These are phyloP conservation scores for Gryganskiella cystojenkinii DNA, from an alignment of 192 early-diverging fungal species.

Conservation along the genomic window DNA sequence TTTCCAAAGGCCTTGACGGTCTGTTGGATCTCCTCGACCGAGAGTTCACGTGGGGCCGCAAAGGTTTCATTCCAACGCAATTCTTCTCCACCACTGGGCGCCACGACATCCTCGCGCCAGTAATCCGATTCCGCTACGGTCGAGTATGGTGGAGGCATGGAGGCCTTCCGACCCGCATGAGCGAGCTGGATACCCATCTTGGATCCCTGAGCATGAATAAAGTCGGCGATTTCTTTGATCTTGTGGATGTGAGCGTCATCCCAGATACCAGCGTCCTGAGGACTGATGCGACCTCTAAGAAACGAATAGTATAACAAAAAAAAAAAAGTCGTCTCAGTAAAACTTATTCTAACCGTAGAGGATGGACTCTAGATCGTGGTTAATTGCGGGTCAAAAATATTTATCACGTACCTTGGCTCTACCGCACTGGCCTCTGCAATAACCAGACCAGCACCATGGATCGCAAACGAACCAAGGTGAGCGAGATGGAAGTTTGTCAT, in stretches of 20 bases:
- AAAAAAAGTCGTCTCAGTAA: too few species aligned
- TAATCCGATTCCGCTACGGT: slow-evolving; percentile 56
- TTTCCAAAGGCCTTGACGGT: slow-evolving; percentile 71
- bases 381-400: too few species aligned
- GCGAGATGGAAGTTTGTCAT: slow-evolving; percentile 73
- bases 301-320: too few species aligned
- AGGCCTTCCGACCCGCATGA: slow-evolving; percentile 84
- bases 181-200: slow-evolving; percentile 81
- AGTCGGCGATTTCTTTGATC: slow-evolving; percentile 66
- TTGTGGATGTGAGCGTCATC: slow-evolving; percentile 77
- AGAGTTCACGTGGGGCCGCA: slow-evolving; percentile 65
- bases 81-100: slow-evolving; percentile 61
- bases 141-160: background rate
- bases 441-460: slow-evolving; percentile 82
- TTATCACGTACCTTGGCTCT: background rate
- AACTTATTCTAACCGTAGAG: too few species aligned
- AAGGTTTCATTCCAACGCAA: slow-evolving; percentile 47
- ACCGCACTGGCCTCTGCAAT: slow-evolving; percentile 86
- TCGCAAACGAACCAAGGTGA: slow-evolving; percentile 78
- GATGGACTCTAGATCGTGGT: too few species aligned
- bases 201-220: slow-evolving; percentile 70
- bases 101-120: slow-evolving; percentile 81
- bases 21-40: slow-evolving; percentile 71
- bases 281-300: slow-evolving; percentile 80
- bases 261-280: slow-evolving; percentile 85